These are phyloP conservation scores for Hortaea sp. DNA, from an alignment of 2,329 filamentous ascomycete genomes.

Conservation along the genomic window DNA sequence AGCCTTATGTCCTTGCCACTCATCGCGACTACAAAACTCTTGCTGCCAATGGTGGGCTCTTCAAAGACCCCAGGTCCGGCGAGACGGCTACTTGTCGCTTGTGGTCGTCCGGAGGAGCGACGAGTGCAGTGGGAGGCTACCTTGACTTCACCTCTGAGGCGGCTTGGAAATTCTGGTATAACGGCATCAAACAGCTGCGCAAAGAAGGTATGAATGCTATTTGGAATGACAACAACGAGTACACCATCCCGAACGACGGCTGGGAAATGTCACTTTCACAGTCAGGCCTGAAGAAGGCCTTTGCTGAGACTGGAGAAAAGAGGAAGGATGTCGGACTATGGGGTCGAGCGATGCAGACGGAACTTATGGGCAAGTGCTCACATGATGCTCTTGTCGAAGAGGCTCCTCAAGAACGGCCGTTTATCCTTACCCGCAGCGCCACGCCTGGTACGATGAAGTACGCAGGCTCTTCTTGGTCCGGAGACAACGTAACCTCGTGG, in stretches of 20 bases:
- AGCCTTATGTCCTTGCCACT: slow-evolving; percentile 58
- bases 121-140: slow-evolving; percentile 59
- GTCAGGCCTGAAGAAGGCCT: no score
- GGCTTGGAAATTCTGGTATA: slow-evolving; percentile 62
- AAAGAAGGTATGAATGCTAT: slow-evolving; percentile 59
- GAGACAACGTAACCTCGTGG: slow-evolving; percentile 67
- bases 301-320: slow-evolving; percentile 21
- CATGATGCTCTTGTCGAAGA: slow-evolving; percentile 54
- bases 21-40: slow-evolving; percentile 59
- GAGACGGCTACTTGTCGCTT: slow-evolving; percentile 50
- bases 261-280: slow-evolving; percentile 49
- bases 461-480: slow-evolving; percentile 62
- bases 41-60: slow-evolving; percentile 50
- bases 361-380: slow-evolving; percentile 61
- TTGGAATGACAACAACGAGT: slow-evolving; percentile 76
- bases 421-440: slow-evolving; percentile 60
- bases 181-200: slow-evolving; percentile 54
- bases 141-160: slow-evolving; percentile 62
- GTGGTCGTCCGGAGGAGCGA: slow-evolving; percentile 63
- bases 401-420: slow-evolving; percentile 51
- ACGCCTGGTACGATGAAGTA: slow-evolving; percentile 62
- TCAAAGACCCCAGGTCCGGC: slow-evolving; percentile 44
- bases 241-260: slow-evolving; percentile 54
- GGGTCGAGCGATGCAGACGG: slow-evolving; percentile 60
- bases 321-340: slow-evolving; percentile 52